phyloP scores from a whole-genome alignment of 495 filamentous ascomycete species.

The Trichoderma asperelloides region DNA sequence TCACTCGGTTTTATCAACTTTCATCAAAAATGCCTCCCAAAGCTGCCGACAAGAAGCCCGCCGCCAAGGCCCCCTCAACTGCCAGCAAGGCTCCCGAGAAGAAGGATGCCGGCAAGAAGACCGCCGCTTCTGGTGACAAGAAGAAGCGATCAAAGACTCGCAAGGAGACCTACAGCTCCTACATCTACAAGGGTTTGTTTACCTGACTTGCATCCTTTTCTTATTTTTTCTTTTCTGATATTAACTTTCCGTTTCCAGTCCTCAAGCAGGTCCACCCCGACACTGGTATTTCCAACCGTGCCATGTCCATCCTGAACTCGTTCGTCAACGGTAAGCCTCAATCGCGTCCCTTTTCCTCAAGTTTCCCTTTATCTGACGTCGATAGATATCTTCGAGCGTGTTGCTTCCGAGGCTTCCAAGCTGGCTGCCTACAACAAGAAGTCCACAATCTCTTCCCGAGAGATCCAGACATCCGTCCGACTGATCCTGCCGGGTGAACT shows the following conservation, averaged over 20 bases:
- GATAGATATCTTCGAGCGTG: conserved; percentile 97
- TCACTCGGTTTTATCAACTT: conserved; percentile 10
- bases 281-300: conserved; percentile 99
- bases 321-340: conserved; percentile 88
- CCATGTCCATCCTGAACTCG: conserved; percentile 99
- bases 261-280: conserved; percentile 99
- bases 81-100: conserved; percentile 70
- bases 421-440: conserved; percentile 99
- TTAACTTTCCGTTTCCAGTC: conserved; percentile 46
- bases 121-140: conserved; percentile 90
- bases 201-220: conserved; percentile 9
- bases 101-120: conserved; percentile 99
- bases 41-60: conserved; percentile 96
- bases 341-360: conserved; percentile 7
- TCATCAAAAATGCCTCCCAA: conserved; percentile 83
- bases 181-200: conserved; percentile 98
- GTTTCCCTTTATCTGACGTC: conserved; percentile 23
- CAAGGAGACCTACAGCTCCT: conserved; percentile 99
- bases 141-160: conserved; percentile 99
- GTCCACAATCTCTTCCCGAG: conserved; percentile 97
- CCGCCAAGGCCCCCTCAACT: conserved; percentile 91
- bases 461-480: conserved; percentile 98
- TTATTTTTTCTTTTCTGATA: conserved; percentile 10
- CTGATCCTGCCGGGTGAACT: conserved; percentile 97
- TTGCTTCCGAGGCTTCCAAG: conserved; percentile 97